Evolutionary conservation across 331 rosid species (phyloP).

Genomic region (Acacia pycnantha): DNA sequence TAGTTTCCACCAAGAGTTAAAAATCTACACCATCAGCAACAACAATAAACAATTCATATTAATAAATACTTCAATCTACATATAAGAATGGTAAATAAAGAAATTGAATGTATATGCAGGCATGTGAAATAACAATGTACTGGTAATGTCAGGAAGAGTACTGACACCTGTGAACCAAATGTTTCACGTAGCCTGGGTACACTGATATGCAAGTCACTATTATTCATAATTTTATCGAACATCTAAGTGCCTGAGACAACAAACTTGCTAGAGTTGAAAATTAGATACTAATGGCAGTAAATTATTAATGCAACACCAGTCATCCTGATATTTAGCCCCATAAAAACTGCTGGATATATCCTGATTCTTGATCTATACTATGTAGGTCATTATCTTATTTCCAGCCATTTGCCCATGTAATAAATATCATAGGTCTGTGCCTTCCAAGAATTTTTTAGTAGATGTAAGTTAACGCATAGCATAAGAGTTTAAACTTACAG

Average conservation of each 20-base stretch:
- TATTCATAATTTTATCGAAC: background rate
- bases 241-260: background rate
- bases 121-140: background rate
- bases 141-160: slow-evolving; percentile 2
- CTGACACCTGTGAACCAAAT: background rate
- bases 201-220: slow-evolving; percentile 17
- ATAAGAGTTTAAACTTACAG: slow-evolving; percentile 57
- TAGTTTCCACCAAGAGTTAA: no score
- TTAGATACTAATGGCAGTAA: background rate
- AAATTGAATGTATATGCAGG: background rate
- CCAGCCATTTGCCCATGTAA: slow-evolving; percentile 20
- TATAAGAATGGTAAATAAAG: no score
- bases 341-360: slow-evolving; percentile 7
- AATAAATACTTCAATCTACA: no score
- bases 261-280: background rate
- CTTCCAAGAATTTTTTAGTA: slow-evolving; percentile 9
- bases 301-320: background rate
- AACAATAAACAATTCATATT: no score
- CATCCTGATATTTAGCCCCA: background rate
- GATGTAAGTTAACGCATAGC: slow-evolving; percentile 16
- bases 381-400: background rate
- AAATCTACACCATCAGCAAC: no score
- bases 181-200: background rate
- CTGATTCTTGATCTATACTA: background rate
- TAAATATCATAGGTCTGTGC: slow-evolving; percentile 7